These are phyloP conservation scores for Trichopus zeylanicus DNA, from an alignment of 116 monocot species.

Conservation along the genomic window DNA sequence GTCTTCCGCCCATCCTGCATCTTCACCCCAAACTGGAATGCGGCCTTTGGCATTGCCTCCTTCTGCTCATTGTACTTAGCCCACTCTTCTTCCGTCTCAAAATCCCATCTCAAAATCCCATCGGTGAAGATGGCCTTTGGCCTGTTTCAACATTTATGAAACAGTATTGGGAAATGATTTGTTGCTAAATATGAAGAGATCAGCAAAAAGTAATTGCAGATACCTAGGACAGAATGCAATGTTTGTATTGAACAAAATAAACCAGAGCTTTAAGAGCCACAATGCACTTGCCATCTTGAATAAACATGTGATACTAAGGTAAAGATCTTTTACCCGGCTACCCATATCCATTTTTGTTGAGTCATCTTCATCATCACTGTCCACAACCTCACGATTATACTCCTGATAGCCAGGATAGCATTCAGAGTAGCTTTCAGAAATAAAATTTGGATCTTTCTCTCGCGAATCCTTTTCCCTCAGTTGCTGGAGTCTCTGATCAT, in stretches of 20 bases:
- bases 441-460: conserved; percentile 96
- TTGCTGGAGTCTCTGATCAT: conserved; percentile 85
- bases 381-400: conserved; percentile 87
- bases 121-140: conserved; percentile 93
- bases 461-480: conserved; percentile 96
- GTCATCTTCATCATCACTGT: conserved; percentile 94
- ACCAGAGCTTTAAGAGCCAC: no score
- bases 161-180: neutral
- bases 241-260: no score
- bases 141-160: conserved; percentile 30
- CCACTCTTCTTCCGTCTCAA: conserved; percentile 99
- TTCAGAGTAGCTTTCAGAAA: conserved; percentile 98
- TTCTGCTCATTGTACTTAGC: conserved; percentile 96
- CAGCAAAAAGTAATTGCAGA: no score
- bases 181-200: no score
- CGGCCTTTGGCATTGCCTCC: conserved; percentile 99
- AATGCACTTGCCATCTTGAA: no score
- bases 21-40: conserved; percentile 99
- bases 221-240: no score
- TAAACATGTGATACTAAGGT: neutral
- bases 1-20: conserved; percentile 99
- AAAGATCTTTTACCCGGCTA: conserved; percentile 59
- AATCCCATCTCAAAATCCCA: no score
- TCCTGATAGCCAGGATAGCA: conserved; percentile 99
- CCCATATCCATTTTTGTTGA: conserved; percentile 99